A percentile compares a stretch with the other conserved stretches of the same genome.
Conservation (phyloP, 2,329 filamentous ascomycete genomes). For the Juglanconis sp. region DNA sequence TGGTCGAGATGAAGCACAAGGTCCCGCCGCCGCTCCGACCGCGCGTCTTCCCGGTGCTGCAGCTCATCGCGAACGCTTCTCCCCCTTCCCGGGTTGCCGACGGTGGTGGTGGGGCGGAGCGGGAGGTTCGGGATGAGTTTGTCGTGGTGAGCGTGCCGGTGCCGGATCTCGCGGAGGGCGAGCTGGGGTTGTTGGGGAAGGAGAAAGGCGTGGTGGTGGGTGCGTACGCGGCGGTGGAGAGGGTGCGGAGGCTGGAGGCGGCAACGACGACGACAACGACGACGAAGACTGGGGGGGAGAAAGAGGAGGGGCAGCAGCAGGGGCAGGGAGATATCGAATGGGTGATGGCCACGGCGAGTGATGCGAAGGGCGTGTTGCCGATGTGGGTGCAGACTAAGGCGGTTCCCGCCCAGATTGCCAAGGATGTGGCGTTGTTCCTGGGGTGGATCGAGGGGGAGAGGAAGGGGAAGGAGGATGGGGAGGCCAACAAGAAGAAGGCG, state of each 20-base stretch:
- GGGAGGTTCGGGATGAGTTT: slow-evolving; percentile 41
- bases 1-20: slow-evolving; percentile 65
- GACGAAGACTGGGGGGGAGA: slow-evolving; percentile 46
- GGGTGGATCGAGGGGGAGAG: slow-evolving; percentile 55
- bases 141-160: slow-evolving; percentile 57
- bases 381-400: slow-evolving; percentile 62
- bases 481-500: neutral
- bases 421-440: slow-evolving; percentile 69
- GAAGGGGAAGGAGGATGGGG: slow-evolving; percentile 9
- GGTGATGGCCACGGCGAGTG: slow-evolving; percentile 74
- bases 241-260: slow-evolving; percentile 44
- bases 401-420: slow-evolving; percentile 60
- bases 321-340: slow-evolving; percentile 57
- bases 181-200: slow-evolving; percentile 21
- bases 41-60: slow-evolving; percentile 64
- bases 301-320: slow-evolving; percentile 46
- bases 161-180: slow-evolving; percentile 33
- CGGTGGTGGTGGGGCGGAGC: slow-evolving; percentile 26
- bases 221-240: slow-evolving; percentile 64
- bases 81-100: slow-evolving; percentile 21
- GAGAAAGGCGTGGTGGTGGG: slow-evolving; percentile 52
- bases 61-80: slow-evolving; percentile 48
- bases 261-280: slow-evolving; percentile 19
- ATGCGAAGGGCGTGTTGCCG: slow-evolving; percentile 66
- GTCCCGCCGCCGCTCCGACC: slow-evolving; percentile 59